Percentiles rank a stretch among this genome's conserved stretches.
phyloP scores from a whole-genome alignment of 2,329 filamentous ascomycete species.

The Pyricularia pennisetigena region DNA sequence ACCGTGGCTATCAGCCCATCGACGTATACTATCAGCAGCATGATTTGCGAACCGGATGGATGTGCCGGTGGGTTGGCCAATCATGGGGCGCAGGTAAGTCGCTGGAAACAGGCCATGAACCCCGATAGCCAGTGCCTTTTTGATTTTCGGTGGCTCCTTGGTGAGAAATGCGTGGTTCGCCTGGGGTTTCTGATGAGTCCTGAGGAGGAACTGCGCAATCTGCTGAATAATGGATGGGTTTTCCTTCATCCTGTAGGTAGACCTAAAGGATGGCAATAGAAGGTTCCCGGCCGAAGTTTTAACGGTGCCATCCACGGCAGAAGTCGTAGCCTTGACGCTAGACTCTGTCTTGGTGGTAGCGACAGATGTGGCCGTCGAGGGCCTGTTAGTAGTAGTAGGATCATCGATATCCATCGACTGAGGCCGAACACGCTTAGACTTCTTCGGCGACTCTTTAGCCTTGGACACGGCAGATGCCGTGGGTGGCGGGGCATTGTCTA shows the following conservation, averaged over 20 bases:
- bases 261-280: slow-evolving; percentile 58
- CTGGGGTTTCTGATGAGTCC: slow-evolving; percentile 41
- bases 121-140: slow-evolving; percentile 83
- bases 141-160: slow-evolving; percentile 61
- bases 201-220: slow-evolving; percentile 47
- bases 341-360: slow-evolving; percentile 31
- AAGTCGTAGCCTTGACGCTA: slow-evolving; percentile 10
- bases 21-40: slow-evolving; percentile 71
- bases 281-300: slow-evolving; percentile 46
- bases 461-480: slow-evolving; percentile 6
- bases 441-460: slow-evolving; percentile 22
- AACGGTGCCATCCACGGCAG: slow-evolving; percentile 13
- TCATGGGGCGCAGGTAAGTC: slow-evolving; percentile 74
- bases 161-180: slow-evolving; percentile 64
- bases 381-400: slow-evolving; percentile 18
- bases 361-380: slow-evolving; percentile 18
- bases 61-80: slow-evolving; percentile 91
- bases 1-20: slow-evolving; percentile 69
- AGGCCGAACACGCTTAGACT: slow-evolving; percentile 34
- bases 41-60: slow-evolving; percentile 88
- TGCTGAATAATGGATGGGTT: slow-evolving; percentile 63
- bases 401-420: slow-evolving; percentile 38
- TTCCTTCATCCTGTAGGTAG: slow-evolving; percentile 57
- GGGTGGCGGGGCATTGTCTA: slow-evolving; percentile 26
- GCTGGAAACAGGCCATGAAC: slow-evolving; percentile 92